Evolutionary conservation across 1,139 yeast genomes (phyloP), one percentile per base, ranked within the genome.

Genomic region (Suhomyces atakaporum): DNA sequence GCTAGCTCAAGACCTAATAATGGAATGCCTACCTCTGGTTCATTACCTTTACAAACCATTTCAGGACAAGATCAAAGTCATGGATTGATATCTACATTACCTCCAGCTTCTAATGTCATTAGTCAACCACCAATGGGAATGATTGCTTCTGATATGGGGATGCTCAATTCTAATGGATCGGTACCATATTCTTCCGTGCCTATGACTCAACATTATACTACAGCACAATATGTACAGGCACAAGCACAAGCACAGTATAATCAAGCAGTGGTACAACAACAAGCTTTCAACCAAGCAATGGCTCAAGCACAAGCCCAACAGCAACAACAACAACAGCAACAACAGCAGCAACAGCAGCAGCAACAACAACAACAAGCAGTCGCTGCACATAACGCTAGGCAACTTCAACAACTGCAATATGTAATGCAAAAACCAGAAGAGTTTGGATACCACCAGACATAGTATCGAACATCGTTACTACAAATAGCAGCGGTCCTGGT

Each of bases 271-370:
- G 42, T 36, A 23, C 49, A 46, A 32, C 51, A 48, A 30, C 50
- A 46, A 36, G 50, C 49, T 11, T 47, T 46, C 33, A 47, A 44
- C 36, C 50, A 45, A 36, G 50, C 49, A 9, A 38, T 47, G 25
- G 47, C 44, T 10, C 53, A 45, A 23, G 47, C 44, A 10, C 53
- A 45, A 23, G 46, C 43, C n/a, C 51, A 46, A 25, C 43, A 37
- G 16, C 43, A 36, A 19, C 45, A 42, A 19, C 49, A 43, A 18
- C 47, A 40, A 29, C 51, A 44, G 33, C 49, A 43, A 25, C 46
- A 46, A 31, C 42, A 36, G 26, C 38, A 33, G 16, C 38, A 34
- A 16, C 32, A 28, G 9, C 24, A 22, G 10, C 24, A 22, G 12
- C 24, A 22, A 22, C 24, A 22, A 19, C 21, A 19, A 9, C 21